phyloP scores from a whole-genome alignment of 2,329 filamentous ascomycete species.

The Aureobasidium pullulans region DNA sequence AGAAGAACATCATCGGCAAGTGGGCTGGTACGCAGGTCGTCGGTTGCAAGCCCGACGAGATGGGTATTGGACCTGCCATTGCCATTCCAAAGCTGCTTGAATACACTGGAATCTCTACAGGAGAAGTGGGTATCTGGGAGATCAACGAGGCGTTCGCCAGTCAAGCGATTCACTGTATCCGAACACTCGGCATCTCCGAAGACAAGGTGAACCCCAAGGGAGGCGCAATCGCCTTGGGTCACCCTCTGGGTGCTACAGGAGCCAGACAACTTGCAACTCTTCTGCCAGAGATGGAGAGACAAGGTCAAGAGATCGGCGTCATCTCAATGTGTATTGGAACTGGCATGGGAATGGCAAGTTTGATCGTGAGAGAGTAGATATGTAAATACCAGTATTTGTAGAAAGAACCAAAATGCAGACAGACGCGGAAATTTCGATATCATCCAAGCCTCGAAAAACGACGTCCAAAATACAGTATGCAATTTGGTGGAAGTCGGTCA shows the following conservation, averaged over 20 bases:
- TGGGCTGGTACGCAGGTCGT: slow-evolving; percentile 71
- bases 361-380: slow-evolving; percentile 41
- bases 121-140: slow-evolving; percentile 80
- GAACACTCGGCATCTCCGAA: slow-evolving; percentile 60
- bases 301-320: slow-evolving; percentile 67
- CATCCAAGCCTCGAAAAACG: too few relatives aligned
- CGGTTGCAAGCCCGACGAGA: slow-evolving; percentile 82
- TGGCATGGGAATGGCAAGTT: slow-evolving; percentile 46
- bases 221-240: slow-evolving; percentile 88
- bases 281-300: slow-evolving; percentile 60
- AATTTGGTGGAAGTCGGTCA: too few relatives aligned
- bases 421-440: too few relatives aligned
- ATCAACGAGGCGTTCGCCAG: slow-evolving; percentile 76
- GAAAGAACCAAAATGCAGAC: not conserved
- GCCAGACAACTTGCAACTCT: slow-evolving; percentile 72
- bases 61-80: slow-evolving; percentile 83
- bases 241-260: slow-evolving; percentile 83
- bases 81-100: slow-evolving; percentile 77
- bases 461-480: too few relatives aligned
- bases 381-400: not conserved
- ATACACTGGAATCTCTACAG: slow-evolving; percentile 56
- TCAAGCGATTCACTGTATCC: slow-evolving; percentile 62
- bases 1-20: slow-evolving; percentile 65
- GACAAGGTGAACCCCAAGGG: slow-evolving; percentile 83
- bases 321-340: slow-evolving; percentile 74